Evolutionary conservation across 2,329 filamentous ascomycete genomes (phyloP).

Genomic region (Hymenoscyphus scutula): DNA sequence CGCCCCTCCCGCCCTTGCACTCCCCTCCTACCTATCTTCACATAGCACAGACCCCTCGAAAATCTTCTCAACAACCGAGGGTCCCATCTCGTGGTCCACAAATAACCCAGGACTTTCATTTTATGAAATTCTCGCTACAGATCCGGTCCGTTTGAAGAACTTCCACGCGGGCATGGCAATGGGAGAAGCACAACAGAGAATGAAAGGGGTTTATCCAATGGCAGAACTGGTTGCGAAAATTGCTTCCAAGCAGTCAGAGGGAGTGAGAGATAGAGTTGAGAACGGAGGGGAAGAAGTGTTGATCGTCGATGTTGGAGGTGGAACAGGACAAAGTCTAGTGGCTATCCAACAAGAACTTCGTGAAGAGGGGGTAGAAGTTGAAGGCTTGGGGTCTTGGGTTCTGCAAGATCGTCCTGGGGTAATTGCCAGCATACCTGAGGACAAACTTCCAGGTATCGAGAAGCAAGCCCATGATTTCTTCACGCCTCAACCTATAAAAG

Average conservation of each 20-base stretch:
- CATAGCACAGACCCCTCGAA: background rate
- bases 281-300: slow-evolving; percentile 6
- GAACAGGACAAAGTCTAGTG: slow-evolving; percentile 25
- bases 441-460: slow-evolving; percentile 10
- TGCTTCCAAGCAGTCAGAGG: background rate
- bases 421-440: slow-evolving; percentile 12
- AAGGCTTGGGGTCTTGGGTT: slow-evolving; percentile 9
- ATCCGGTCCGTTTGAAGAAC: slow-evolving; percentile 26
- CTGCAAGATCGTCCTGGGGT: slow-evolving; percentile 15
- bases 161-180: slow-evolving; percentile 27
- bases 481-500: slow-evolving; percentile 11
- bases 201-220: slow-evolving; percentile 14
- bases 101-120: slow-evolving; percentile 27
- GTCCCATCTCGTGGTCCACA: slow-evolving; percentile 28
- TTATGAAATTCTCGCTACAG: slow-evolving; percentile 29
- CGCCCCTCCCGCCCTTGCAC: background rate
- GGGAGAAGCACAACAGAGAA: slow-evolving; percentile 12
- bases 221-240: background rate
- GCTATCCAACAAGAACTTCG: slow-evolving; percentile 23
- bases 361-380: background rate
- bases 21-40: slow-evolving; percentile 22
- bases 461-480: slow-evolving; percentile 18
- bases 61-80: slow-evolving; percentile 17
- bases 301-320: slow-evolving; percentile 27
- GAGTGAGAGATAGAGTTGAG: slow-evolving; percentile 9